phyloP scores from a whole-genome alignment of 1,284 basidiomycete species.

The Ceratobasidium papillatum region DNA sequence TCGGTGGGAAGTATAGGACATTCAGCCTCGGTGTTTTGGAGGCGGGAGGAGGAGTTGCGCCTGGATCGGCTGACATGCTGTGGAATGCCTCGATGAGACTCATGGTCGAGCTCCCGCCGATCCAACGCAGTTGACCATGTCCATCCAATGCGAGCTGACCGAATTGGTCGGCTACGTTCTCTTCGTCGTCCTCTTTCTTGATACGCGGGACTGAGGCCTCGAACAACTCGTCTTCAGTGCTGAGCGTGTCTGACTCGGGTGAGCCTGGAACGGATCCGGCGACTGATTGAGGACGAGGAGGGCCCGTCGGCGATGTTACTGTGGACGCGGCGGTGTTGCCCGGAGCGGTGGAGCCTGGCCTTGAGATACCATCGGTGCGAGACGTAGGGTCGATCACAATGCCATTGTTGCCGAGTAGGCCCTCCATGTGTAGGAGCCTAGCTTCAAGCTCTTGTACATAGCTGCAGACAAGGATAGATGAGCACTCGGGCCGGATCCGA shows the following conservation, averaged over 20 bases:
- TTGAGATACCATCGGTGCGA: slow-evolving; percentile 10
- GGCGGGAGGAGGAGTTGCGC: slow-evolving; percentile 38
- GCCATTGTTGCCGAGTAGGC: slow-evolving; percentile 67
- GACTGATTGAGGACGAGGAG: slow-evolving; percentile 30
- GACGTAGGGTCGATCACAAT: slow-evolving; percentile 27
- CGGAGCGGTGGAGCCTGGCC: slow-evolving; percentile 18
- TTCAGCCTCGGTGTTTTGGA: slow-evolving; percentile 49
- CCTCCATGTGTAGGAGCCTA: slow-evolving; percentile 83
- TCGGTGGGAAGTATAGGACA: slow-evolving; percentile 87
- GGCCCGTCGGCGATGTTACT: slow-evolving; percentile 21
- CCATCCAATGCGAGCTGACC: slow-evolving; percentile 89
- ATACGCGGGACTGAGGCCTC: slow-evolving; percentile 48
- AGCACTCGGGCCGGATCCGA: not conserved
- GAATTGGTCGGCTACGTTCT: slow-evolving; percentile 77
- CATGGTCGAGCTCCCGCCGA: slow-evolving; percentile 89
- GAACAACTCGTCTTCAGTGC: slow-evolving; percentile 38
- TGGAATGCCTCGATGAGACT: slow-evolving; percentile 89
- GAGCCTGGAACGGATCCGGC: slow-evolving; percentile 39
- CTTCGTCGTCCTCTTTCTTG: slow-evolving; percentile 59
- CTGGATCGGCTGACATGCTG: slow-evolving; percentile 48
- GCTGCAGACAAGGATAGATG: slow-evolving; percentile 54
- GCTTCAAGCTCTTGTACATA: slow-evolving; percentile 89
- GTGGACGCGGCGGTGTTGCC: slow-evolving; percentile 11
- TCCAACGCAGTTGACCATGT: slow-evolving; percentile 90
- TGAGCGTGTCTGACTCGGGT: slow-evolving; percentile 31